phyloP scores from a whole-genome alignment of 1,284 basidiomycete species.

The Ceratobasidium sp. region DNA sequence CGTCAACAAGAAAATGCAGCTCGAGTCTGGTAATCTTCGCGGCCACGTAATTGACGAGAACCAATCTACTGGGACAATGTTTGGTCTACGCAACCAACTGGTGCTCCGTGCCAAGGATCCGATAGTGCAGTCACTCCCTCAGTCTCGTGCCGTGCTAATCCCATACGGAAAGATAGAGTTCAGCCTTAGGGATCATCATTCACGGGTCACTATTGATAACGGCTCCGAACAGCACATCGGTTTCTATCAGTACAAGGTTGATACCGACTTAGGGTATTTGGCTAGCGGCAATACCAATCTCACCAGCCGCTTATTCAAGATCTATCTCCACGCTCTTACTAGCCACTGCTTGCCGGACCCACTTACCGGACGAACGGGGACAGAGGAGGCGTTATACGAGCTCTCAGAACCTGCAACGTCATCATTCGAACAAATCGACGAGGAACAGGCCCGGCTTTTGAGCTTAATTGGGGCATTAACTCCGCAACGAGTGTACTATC shows the following conservation, averaged over 20 bases:
- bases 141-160: conserved; percentile 55
- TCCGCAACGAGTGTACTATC: conserved; percentile 60
- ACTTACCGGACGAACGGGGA: conserved; percentile 62
- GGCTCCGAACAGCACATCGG: neutral
- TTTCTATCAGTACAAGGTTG: conserved; percentile 58
- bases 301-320: conserved; percentile 59
- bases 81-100: conserved; percentile 61
- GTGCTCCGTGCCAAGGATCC: conserved; percentile 57
- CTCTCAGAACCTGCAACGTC: conserved; percentile 59
- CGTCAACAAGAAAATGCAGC: conserved; percentile 51
- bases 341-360: conserved; percentile 62
- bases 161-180: conserved; percentile 57
- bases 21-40: conserved; percentile 59
- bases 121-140: conserved; percentile 38
- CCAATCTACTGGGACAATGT: conserved; percentile 60
- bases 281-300: conserved; percentile 55
- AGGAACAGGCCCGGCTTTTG: conserved; percentile 56
- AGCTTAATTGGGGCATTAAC: conserved; percentile 57
- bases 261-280: conserved; percentile 60
- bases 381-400: conserved; percentile 62
- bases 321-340: conserved; percentile 64
- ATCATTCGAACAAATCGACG: conserved; percentile 59
- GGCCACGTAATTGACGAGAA: conserved; percentile 57
- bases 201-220: conserved; percentile 19
- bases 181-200: conserved; percentile 39